Conservation (phyloP, 2,329 filamentous ascomycete genomes). For the Thermochaetoides dissita region DNA sequence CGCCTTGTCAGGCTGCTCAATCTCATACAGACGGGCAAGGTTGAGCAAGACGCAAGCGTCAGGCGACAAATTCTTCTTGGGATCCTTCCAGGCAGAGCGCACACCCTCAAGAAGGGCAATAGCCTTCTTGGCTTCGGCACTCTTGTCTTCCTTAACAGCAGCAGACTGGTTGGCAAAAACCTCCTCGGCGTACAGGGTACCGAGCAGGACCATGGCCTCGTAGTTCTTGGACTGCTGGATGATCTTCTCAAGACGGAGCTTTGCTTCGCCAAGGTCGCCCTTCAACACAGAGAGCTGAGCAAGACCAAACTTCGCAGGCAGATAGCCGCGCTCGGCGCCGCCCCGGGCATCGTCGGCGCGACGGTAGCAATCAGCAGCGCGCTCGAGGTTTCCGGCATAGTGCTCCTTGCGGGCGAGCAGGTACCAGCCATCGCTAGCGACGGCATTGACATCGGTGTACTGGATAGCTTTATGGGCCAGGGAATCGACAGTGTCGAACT, state of each 20-base stretch:
- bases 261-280: constrained; percentile 78
- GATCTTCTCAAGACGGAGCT: constrained; percentile 87
- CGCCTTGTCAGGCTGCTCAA: constrained; percentile 73
- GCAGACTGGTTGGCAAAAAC: constrained; percentile 66
- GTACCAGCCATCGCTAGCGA: constrained; percentile 97
- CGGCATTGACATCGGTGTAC: constrained; percentile 87
- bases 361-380: constrained; percentile 74
- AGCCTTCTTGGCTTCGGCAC: constrained; percentile 71
- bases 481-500: constrained; percentile 66
- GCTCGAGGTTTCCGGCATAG: constrained; percentile 58
- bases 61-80: constrained; percentile 66
- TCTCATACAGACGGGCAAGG: constrained; percentile 80
- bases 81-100: constrained; percentile 78
- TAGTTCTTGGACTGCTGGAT: constrained; percentile 69
- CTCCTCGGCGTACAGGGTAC: constrained; percentile 86
- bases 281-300: constrained; percentile 79
- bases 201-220: constrained; percentile 84
- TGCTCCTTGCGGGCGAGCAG: constrained; percentile 84
- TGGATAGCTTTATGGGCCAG: constrained; percentile 89
- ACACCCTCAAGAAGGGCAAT: constrained; percentile 73
- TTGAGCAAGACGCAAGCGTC: constrained; percentile 86
- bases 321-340: constrained; percentile 75
- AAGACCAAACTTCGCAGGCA: constrained; percentile 87
- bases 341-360: constrained; percentile 85
- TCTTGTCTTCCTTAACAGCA: constrained; percentile 73